These are phyloP conservation scores for Fusarium sarcochroum DNA, from an alignment of 2,329 filamentous ascomycete species.

Conservation along the genomic window DNA sequence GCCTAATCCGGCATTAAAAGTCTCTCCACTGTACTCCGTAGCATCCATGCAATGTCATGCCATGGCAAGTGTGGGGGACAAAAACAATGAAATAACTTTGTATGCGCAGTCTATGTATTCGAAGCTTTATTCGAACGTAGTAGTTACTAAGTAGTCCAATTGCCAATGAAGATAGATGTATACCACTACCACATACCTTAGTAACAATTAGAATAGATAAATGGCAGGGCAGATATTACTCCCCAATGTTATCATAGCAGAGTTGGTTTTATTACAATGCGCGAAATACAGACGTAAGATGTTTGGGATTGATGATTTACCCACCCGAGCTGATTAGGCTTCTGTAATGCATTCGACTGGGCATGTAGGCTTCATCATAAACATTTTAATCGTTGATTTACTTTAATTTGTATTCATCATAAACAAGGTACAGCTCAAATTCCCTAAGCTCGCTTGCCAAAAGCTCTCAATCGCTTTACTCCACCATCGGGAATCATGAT, in stretches of 20 bases:
- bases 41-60: not conserved
- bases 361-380: not conserved
- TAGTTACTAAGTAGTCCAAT: no score
- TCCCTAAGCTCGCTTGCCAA: slow-evolving; percentile 53
- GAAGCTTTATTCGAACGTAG: no score
- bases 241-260: not conserved
- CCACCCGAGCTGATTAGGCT: slow-evolving; percentile 11
- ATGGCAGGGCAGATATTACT: no score
- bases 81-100: no score
- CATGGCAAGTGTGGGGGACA: not conserved
- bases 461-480: slow-evolving; percentile 82
- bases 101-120: no score
- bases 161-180: no score
- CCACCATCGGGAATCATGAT: slow-evolving; percentile 95
- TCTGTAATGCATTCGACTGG: not conserved
- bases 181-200: no score
- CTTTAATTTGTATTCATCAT: slow-evolving; percentile 16
- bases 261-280: slow-evolving; percentile 5
- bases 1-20: slow-evolving; percentile 20
- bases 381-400: not conserved
- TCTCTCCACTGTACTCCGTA: not conserved
- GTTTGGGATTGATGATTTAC: slow-evolving; percentile 40
- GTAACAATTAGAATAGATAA: no score
- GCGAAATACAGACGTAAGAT: slow-evolving; percentile 28
- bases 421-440: not conserved